Evolutionary conservation across 768 basidiomycete genomes (phyloP).

Genomic region (Trametes sanguinea): DNA sequence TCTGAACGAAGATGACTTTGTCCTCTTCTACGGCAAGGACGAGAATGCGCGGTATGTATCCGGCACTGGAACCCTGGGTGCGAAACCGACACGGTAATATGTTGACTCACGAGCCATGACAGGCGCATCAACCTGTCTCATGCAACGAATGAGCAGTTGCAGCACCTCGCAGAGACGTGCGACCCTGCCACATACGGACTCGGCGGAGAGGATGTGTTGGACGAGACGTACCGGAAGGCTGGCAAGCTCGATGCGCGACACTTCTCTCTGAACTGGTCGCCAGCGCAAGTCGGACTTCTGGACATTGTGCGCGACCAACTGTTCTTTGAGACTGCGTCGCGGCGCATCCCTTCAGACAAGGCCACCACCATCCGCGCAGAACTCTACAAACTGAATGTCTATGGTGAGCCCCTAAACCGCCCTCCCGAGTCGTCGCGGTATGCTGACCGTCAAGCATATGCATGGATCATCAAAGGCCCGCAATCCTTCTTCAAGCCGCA

Average conservation of each 20-base stretch:
- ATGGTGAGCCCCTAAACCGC: neutral
- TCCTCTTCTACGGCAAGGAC: neutral
- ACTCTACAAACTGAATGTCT: constrained; percentile 12
- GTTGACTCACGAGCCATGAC: no score
- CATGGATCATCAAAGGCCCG: neutral
- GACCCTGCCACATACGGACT: constrained; percentile 42
- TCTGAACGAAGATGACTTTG: neutral
- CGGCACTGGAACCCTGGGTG: constrained; percentile 25
- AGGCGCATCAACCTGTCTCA: no score
- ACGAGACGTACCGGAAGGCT: constrained; percentile 49
- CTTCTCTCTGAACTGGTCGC: no score
- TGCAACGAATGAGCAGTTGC: no score
- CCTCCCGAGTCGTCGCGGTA: no score
- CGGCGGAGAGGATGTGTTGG: constrained; percentile 40
- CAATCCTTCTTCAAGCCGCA: constrained; percentile 17
- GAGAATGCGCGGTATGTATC: neutral
- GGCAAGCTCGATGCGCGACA: constrained; percentile 37
- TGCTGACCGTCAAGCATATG: neutral
- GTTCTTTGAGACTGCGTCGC: no score
- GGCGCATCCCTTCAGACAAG: no score
- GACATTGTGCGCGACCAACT: no score
- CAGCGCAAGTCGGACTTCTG: no score
- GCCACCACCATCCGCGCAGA: neutral
- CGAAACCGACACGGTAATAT: constrained; percentile 34
- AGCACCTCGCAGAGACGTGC: no score